Conservation (phyloP, 345 rosid genomes). For the Eutrema japonicum region DNA sequence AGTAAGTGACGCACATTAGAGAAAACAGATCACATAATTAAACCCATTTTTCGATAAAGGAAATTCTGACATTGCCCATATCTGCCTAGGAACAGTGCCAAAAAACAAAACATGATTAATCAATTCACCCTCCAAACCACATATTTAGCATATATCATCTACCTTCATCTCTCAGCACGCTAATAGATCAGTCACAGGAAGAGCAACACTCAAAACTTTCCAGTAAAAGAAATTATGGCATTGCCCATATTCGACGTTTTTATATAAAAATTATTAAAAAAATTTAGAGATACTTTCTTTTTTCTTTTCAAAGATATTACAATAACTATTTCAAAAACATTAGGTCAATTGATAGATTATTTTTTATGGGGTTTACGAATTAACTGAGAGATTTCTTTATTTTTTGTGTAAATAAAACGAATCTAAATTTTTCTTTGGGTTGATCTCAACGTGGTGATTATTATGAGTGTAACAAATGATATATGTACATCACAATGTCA, state of each 20-base stretch:
- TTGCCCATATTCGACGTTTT: not conserved
- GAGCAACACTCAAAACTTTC: too few species aligned
- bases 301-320: not conserved
- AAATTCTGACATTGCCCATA: too few species aligned
- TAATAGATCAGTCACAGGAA: too few species aligned
- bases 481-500: not conserved
- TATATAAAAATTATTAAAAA: not conserved
- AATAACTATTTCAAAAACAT: not conserved
- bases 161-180: too few species aligned
- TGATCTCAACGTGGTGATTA: slow-evolving; percentile 4
- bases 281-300: not conserved
- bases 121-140: too few species aligned
- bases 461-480: not conserved
- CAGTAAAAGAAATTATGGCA: too few species aligned
- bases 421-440: not conserved
- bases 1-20: too few species aligned
- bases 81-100: too few species aligned
- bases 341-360: not conserved
- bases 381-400: not conserved
- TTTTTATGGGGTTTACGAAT: not conserved
- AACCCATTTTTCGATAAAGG: too few species aligned
- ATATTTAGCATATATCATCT: too few species aligned
- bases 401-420: not conserved
- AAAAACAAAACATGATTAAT: too few species aligned
- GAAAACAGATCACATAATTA: too few species aligned